Percentiles rank a stretch among this genome's conserved stretches.
Conservation (phyloP, 2,329 filamentous ascomycete genomes). For the Fusarium tupiense region DNA sequence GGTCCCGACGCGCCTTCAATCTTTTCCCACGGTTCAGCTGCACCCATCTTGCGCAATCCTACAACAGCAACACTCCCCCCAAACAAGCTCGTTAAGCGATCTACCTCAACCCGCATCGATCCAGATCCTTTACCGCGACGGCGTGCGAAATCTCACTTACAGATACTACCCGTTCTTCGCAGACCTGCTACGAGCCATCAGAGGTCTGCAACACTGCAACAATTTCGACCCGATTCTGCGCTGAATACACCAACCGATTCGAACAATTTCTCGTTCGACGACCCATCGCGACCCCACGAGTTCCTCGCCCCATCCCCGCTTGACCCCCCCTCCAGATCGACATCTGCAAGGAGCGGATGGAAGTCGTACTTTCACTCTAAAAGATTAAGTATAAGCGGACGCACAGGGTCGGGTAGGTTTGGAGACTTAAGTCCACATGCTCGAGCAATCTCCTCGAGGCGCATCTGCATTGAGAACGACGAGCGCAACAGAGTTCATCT, state of each 20-base stretch:
- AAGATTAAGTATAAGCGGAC: conserved; percentile 43
- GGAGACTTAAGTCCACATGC: conserved; percentile 42
- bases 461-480: conserved; percentile 41
- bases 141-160: conserved; percentile 68
- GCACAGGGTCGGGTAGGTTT: conserved; percentile 37
- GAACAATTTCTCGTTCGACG: conserved; percentile 50
- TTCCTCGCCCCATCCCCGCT: conserved; percentile 43
- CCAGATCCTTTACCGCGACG: conserved; percentile 55
- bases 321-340: conserved; percentile 31
- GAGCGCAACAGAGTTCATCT: conserved; percentile 46
- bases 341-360: conserved; percentile 51
- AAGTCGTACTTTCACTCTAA: conserved; percentile 66
- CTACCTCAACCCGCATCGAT: conserved; percentile 63
- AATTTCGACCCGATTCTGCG: conserved; percentile 51
- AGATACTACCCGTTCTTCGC: conserved; percentile 72
- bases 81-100: conserved; percentile 83
- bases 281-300: conserved; percentile 45
- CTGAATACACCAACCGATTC: conserved; percentile 38
- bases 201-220: conserved; percentile 75
- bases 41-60: conserved; percentile 62
- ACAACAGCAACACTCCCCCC: conserved; percentile 61
- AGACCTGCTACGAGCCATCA: conserved; percentile 84
- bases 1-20: conserved; percentile 73
- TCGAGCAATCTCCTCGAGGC: conserved; percentile 39
- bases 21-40: conserved; percentile 73